Evolutionary conservation across 1,284 basidiomycete genomes (phyloP).

Genomic region (Ceratobasidium papillatum): DNA sequence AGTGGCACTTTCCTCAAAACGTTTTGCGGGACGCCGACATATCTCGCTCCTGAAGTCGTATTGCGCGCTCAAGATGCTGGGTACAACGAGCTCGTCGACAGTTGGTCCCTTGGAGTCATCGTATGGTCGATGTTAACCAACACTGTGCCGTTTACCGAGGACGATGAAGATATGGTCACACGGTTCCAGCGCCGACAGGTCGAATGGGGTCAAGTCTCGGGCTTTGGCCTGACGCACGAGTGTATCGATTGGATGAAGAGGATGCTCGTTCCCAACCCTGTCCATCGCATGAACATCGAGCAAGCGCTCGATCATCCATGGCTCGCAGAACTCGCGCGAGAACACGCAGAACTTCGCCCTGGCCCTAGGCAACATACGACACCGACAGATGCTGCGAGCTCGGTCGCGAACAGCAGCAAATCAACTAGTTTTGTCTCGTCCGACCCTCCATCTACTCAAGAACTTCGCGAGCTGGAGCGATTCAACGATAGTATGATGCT

Average conservation of each 20-base stretch:
- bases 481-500: conserved; percentile 31
- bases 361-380: conserved; percentile 1
- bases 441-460: conserved; percentile 19
- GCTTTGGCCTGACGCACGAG: conserved; percentile 47
- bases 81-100: conserved; percentile 86
- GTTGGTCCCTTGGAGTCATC: conserved; percentile 93
- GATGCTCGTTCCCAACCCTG: conserved; percentile 63
- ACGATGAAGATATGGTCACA: conserved; percentile 59
- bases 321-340: conserved; percentile 55
- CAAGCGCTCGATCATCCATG: conserved; percentile 71
- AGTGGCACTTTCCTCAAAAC: conserved; percentile 57
- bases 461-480: conserved; percentile 22
- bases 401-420: conserved; percentile 3
- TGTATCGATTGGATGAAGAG: conserved; percentile 59
- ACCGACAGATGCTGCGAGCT: conserved; percentile 19
- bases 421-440: conserved; percentile 33
- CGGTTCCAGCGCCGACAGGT: conserved; percentile 62
- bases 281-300: conserved; percentile 64
- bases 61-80: conserved; percentile 70
- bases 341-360: neutral
- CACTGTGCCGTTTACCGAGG: conserved; percentile 74
- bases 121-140: conserved; percentile 85
- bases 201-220: conserved; percentile 63
- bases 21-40: conserved; percentile 86
- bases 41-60: conserved; percentile 90